Percentiles rank a stretch among this genome's conserved stretches.
These are phyloP conservation scores for Microcyclospora pomicola DNA, from an alignment of 2,329 filamentous ascomycete species.

Conservation along the genomic window DNA sequence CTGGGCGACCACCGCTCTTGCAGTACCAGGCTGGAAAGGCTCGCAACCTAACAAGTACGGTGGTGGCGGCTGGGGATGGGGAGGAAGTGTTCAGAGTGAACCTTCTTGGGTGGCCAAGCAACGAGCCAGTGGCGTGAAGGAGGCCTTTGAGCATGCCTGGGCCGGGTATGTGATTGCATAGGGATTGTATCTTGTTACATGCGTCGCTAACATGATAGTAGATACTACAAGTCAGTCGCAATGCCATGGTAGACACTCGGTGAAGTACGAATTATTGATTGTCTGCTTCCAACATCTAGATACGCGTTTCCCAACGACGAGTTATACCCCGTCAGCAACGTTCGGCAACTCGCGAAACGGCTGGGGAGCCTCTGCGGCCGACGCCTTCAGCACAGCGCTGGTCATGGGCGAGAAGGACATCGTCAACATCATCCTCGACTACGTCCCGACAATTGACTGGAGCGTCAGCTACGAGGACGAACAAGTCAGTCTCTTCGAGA, in stretches of 20 bases:
- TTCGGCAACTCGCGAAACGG: slow-evolving; percentile 60
- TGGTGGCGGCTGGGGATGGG: too few relatives aligned
- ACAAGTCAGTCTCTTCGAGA: slow-evolving; percentile 70
- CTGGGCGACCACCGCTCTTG: too few relatives aligned
- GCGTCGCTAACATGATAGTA: too few relatives aligned
- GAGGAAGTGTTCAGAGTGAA: background rate
- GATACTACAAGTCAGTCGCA: slow-evolving; percentile 11
- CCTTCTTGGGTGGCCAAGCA: background rate
- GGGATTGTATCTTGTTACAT: too few relatives aligned
- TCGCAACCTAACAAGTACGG: too few relatives aligned
- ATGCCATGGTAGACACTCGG: background rate
- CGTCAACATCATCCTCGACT: slow-evolving; percentile 56
- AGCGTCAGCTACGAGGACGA: slow-evolving; percentile 34
- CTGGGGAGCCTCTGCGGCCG: slow-evolving; percentile 74
- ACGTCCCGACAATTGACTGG: slow-evolving; percentile 60
- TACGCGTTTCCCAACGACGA: slow-evolving; percentile 70
- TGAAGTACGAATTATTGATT: background rate
- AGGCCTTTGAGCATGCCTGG: slow-evolving; percentile 59
- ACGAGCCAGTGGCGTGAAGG: slow-evolving; percentile 48
- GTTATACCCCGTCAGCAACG: slow-evolving; percentile 37
- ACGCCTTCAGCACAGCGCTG: slow-evolving; percentile 66
- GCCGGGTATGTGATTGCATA: slow-evolving; percentile 29
- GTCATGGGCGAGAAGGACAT: slow-evolving; percentile 58
- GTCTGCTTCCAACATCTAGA: slow-evolving; percentile 37
- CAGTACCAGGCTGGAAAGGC: too few relatives aligned